phyloP scores from a whole-genome alignment of 805 yeast genomes.

The Komagataella pastoris region DNA sequence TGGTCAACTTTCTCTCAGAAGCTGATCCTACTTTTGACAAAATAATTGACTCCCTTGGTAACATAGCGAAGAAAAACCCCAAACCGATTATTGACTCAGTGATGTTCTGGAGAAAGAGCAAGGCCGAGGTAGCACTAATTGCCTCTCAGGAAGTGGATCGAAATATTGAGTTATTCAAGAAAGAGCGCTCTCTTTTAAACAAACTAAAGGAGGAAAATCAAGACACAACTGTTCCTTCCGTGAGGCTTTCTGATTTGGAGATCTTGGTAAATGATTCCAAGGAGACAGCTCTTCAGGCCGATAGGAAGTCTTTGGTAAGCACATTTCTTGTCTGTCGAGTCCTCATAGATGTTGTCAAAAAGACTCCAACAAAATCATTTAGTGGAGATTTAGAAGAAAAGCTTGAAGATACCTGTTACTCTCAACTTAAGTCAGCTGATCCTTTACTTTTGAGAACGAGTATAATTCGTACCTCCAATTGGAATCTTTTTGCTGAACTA shows the following conservation, averaged over 20 bases:
- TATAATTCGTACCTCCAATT: slow-evolving; percentile 75
- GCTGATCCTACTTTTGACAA: slow-evolving; percentile 79
- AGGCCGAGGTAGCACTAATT: slow-evolving; percentile 70
- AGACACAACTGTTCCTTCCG: neutral
- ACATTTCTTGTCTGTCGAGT: slow-evolving; percentile 87
- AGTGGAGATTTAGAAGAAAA: slow-evolving; percentile 74
- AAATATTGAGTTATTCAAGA: slow-evolving; percentile 9
- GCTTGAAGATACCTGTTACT: slow-evolving; percentile 86
- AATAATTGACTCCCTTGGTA: slow-evolving; percentile 76
- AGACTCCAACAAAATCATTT: slow-evolving; percentile 58
- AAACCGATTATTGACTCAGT: slow-evolving; percentile 95
- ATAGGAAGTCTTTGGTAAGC: slow-evolving; percentile 73
- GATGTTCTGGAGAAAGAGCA: slow-evolving; percentile 95
- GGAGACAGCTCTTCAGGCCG: slow-evolving; percentile 70
- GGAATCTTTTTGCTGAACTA: slow-evolving; percentile 83
- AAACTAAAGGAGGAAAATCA: slow-evolving; percentile 5
- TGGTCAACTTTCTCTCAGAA: slow-evolving; percentile 64
- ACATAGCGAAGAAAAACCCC: slow-evolving; percentile 80
- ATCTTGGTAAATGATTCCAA: slow-evolving; percentile 26
- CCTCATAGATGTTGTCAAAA: slow-evolving; percentile 81
- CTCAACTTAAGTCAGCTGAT: slow-evolving; percentile 79
- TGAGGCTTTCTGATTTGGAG: slow-evolving; percentile 8
- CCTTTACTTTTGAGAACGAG: slow-evolving; percentile 56
- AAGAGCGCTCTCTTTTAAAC: slow-evolving; percentile 4
- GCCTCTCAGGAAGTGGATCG: slow-evolving; percentile 41